phyloP scores from a whole-genome alignment of 805 yeast species.

The Candida xyloterini region DNA sequence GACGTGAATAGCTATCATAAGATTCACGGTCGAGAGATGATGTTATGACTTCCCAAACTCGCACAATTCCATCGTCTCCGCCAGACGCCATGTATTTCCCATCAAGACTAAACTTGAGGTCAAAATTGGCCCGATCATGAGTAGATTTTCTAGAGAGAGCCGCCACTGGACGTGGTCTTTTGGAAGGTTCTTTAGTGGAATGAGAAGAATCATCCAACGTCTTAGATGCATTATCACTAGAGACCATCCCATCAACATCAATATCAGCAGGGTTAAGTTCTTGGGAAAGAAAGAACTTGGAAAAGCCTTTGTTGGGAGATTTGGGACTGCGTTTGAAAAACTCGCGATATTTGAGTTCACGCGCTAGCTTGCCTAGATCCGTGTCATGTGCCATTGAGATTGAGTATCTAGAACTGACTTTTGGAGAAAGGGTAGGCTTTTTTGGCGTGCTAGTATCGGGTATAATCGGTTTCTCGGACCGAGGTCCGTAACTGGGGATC shows the following conservation, averaged over 20 bases:
- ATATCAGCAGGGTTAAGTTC: conserved; percentile 41
- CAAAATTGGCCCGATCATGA: conserved; percentile 57
- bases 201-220: conserved; percentile 9
- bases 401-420: background rate
- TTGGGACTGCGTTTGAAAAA: conserved; percentile 43
- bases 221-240: conserved; percentile 3
- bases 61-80: conserved; percentile 66
- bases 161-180: background rate
- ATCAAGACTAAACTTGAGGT: conserved; percentile 68
- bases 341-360: conserved; percentile 55
- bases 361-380: conserved; percentile 40
- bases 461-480: conserved; percentile 5
- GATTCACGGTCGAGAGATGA: conserved; percentile 62
- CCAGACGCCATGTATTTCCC: conserved; percentile 85
- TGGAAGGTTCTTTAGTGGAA: conserved; percentile 8
- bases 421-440: background rate
- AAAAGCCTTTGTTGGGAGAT: conserved; percentile 43
- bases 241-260: conserved; percentile 1
- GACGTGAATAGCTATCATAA: conserved; percentile 1
- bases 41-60: conserved; percentile 77
- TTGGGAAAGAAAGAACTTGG: conserved; percentile 62
- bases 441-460: conserved; percentile 4
- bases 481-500: background rate
- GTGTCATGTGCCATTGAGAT: conserved; percentile 23
- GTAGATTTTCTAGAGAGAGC: conserved; percentile 9